Base-by-base conservation (phyloP, 805 yeast genomes). In the Candida anglica region DNA sequence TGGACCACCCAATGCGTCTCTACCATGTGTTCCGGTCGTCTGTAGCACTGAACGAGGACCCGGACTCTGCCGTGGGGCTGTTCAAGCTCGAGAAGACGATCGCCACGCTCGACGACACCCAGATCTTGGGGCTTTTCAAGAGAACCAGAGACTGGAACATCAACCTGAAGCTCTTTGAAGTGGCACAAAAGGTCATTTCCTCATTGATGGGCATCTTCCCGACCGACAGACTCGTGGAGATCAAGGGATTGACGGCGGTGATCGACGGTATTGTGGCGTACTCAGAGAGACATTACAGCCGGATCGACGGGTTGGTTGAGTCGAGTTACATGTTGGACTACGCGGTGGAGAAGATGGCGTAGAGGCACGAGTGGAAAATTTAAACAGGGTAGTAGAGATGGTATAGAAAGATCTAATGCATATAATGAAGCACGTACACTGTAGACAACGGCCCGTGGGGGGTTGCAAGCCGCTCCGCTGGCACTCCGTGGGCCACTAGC, bases 81-180 rank as follows among this genome's bases (percentile, higher is more conserved):
- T 47, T 56, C 27, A 66, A 72, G 29, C 71, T 93, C 29, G 96
- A 88, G 47, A 53, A 65, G 11, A 74, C 81, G 8, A 73, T 93
- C 27, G 63, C 71, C 4, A 55, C 58, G 9, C 68, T 93, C 36
- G 73, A 66, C 17, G 64, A 74, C 21, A 82, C 77, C 2, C 85
- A 83, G 48, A 58, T 89, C 16, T 46, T 71, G 27, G 52, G 66
- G 9, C 56, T 93, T 16, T 73, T 93, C 56, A 75, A 76, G 50
- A 79, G 95, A 48, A 69, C 89, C 15, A 76, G 97, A 47, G 95
- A 87, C 53, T 93, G 99, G 99, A 93, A 93, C 56, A 81, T 94
- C 28, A 91, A 87, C 56, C 83, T 86, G 34, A 77, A 79, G 50
- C 79, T 86, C 23, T 86, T 86, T 50, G 77, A 74, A 33, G 74